phyloP scores from a whole-genome alignment of 202 grass and related monocot species.

The Cymbopogon flexuosus region DNA sequence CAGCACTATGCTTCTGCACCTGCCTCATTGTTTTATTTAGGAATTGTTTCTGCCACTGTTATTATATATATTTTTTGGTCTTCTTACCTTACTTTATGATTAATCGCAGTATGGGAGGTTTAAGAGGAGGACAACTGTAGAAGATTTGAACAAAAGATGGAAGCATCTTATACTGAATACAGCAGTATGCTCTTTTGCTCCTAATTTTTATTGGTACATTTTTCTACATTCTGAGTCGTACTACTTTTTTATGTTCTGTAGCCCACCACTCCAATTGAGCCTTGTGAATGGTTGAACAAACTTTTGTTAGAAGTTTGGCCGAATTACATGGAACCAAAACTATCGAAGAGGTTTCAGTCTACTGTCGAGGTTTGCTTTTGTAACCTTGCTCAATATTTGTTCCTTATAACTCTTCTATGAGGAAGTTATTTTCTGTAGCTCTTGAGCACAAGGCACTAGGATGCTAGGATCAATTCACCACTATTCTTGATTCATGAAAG shows the following conservation, averaged over 20 bases:
- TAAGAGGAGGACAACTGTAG: slow-evolving; percentile 54
- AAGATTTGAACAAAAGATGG: slow-evolving; percentile 98
- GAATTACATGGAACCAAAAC: slow-evolving; percentile 95
- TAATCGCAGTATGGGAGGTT: slow-evolving; percentile 72
- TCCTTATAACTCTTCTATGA: background rate
- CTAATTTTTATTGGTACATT: background rate
- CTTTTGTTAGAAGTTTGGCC: slow-evolving; percentile 90
- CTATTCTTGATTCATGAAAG: slow-evolving; percentile 15
- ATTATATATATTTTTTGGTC: slow-evolving; percentile 1
- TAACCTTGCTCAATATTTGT: background rate
- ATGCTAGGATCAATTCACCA: background rate
- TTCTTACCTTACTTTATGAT: slow-evolving; percentile 14
- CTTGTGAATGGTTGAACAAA: slow-evolving; percentile 88
- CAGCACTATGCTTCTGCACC: background rate
- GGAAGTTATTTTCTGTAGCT: slow-evolving; percentile 12
- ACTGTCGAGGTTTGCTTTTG: slow-evolving; percentile 82
- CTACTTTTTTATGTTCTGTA: slow-evolving; percentile 30
- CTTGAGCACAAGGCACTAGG: background rate
- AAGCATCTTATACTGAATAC: slow-evolving; percentile 85
- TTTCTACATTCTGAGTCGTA: background rate
- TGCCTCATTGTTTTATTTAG: background rate
- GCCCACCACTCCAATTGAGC: slow-evolving; percentile 77
- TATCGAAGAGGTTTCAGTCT: slow-evolving; percentile 62
- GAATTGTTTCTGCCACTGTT: background rate
- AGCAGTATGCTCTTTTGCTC: slow-evolving; percentile 42